Base-by-base conservation (phyloP, 768 basidiomycete species). In the Arthromyces matolae region DNA sequence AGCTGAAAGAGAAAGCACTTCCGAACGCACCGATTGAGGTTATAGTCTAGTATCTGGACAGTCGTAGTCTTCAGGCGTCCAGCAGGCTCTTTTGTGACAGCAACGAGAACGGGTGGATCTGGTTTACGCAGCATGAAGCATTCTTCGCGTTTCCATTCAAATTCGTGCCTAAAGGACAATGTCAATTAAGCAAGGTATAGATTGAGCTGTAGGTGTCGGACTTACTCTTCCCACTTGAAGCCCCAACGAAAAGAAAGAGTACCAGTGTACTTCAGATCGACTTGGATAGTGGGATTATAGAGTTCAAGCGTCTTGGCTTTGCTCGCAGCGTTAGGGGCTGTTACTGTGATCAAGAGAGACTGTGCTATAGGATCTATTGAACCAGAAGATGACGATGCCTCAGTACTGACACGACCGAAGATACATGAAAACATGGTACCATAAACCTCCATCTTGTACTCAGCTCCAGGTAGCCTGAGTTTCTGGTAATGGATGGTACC, bases 61-160 rank as follows among this genome's bases (percentile, higher is more conserved):
- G 81, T 74, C 0, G 77, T 64, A 10, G 84, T 81, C 58, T 80
- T 84, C 36, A 84, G 69, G 19, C 79, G 72, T 6, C 85, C 83
- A 2, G 81, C 71, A 1, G 81, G 77, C 50, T 90, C 90, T 58
- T 84, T 89, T 2, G 87, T 89, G 23, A 90, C 73, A 0, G 88
- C 89, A 10, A 93, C 84, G 8, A 91, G 77, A 1, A 93, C 89
- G 4, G 90, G 86, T 5, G 90, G 90, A 54, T 93, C 90, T 8
- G 89, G 90, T 60, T 91, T 91, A 18, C 89, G 80, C 34, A 91
- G 63, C 64, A 92, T 79, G 64, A 76, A 91, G 65, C 89, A 91
- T 55, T 86, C 84, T 60, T 90, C 88, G 35, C 85, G 77, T 59
- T 81, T 86, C 89, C 90, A 93, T 59, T 91, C 89, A 52, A 89